Conservation (phyloP, 805 yeast genomes). For the Saturnispora diversa region DNA sequence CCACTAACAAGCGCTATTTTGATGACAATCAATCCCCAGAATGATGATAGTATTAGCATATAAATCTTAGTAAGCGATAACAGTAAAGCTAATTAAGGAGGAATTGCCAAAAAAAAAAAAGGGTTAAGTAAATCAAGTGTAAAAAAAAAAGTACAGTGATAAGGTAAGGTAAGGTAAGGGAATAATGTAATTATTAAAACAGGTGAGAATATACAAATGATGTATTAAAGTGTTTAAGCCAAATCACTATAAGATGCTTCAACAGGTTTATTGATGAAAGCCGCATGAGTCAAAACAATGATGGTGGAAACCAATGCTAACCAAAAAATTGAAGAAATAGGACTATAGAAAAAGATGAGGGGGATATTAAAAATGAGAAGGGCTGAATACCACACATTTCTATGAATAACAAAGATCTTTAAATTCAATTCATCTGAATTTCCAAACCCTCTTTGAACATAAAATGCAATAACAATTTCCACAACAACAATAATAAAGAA, state of each 20-base stretch:
- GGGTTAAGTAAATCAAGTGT: too few species aligned
- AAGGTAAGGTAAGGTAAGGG: too few species aligned
- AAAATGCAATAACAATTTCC: conserved; percentile 34
- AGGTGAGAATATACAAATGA: neutral
- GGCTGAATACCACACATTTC: conserved; percentile 78
- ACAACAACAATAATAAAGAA: conserved; percentile 66
- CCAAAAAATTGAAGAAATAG: conserved; percentile 87
- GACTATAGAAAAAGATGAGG: conserved; percentile 63
- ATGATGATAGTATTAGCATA: too few species aligned
- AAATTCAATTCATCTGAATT: conserved; percentile 22
- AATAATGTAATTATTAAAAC: neutral
- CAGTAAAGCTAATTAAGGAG: too few species aligned
- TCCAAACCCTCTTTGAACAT: conserved; percentile 31
- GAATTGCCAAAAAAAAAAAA: too few species aligned
- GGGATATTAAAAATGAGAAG: conserved; percentile 57
- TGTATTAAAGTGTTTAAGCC: conserved; percentile 23
- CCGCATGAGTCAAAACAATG: conserved; percentile 76
- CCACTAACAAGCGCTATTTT: too few species aligned
- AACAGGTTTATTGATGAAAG: conserved; percentile 88
- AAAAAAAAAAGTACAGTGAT: too few species aligned
- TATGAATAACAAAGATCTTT: conserved; percentile 53
- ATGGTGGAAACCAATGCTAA: conserved; percentile 78
- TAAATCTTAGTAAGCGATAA: too few species aligned
- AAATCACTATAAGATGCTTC: conserved; percentile 86
- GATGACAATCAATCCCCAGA: too few species aligned